These are phyloP conservation scores for Botryotinia narcissicola DNA, from an alignment of 2,329 filamentous ascomycete species.

Conservation along the genomic window DNA sequence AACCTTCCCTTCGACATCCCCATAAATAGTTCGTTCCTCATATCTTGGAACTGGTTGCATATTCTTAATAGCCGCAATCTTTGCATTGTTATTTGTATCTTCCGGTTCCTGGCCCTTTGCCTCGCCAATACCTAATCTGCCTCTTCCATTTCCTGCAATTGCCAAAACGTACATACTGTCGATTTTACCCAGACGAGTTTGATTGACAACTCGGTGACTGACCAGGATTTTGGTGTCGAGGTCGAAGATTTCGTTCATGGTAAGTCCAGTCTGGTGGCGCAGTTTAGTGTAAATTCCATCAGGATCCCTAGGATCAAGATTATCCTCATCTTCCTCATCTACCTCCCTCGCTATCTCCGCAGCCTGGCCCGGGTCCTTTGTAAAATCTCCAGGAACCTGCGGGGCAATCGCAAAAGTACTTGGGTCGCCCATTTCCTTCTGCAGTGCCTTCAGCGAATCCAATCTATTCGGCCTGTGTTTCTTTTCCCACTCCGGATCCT, in stretches of 20 bases:
- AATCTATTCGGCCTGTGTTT: conserved; percentile 25
- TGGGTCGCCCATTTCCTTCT: conserved; percentile 29
- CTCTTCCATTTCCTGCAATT: conserved; percentile 83
- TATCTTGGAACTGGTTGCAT: conserved; percentile 91
- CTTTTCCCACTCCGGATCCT: conserved; percentile 21
- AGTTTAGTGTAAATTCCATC: conserved; percentile 37
- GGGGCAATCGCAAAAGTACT: conserved; percentile 29
- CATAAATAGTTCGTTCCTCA: conserved; percentile 88
- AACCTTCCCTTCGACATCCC: conserved; percentile 78
- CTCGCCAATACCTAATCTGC: conserved; percentile 83
- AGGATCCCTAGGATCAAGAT: conserved; percentile 37
- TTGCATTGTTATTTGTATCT: conserved; percentile 69
- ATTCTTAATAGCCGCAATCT: conserved; percentile 80
- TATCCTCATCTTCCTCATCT: conserved; percentile 26
- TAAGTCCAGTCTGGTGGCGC: conserved; percentile 54
- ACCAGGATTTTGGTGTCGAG: conserved; percentile 73
- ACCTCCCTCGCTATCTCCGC: conserved; percentile 20
- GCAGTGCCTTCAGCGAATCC: conserved; percentile 28
- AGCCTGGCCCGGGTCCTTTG: conserved; percentile 15
- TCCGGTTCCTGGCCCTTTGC: conserved; percentile 77
- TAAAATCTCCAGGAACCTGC: conserved; percentile 30
- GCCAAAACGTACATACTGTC: conserved; percentile 70
- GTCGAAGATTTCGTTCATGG: conserved; percentile 49
- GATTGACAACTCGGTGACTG: conserved; percentile 74
- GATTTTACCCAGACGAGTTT: conserved; percentile 95